Evolutionary conservation across 2,329 filamentous ascomycete species (phyloP), one percentile per base, ranked within the genome.

Genomic region (Phoma sp.): DNA sequence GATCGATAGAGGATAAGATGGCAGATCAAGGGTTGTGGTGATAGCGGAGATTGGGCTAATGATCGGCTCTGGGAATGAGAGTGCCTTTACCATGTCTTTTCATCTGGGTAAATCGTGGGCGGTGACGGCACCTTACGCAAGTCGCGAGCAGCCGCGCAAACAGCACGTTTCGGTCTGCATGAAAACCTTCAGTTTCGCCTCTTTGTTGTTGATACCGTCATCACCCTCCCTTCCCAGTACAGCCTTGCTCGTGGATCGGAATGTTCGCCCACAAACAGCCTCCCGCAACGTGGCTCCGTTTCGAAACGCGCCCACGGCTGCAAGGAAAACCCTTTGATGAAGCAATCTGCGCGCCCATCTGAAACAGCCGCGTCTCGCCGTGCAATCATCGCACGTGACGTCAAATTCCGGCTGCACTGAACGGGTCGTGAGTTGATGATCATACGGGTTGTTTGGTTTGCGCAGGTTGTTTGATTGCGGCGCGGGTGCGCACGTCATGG

Each of bases 21-120:
- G 48, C 21, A 30, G 50, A 52, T 51, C 29, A 37, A 36, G 56
- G 42, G 33, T 29, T 38, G 42, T 42, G 37, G 50, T 51, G 59
- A 61, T 57, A 61, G 48, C 59, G 56, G 59, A 59, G 36, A 59
- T 61, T 55, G 43, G 34, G 28, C 11, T 47, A 48, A 50, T 55
- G 51, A 59, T 56, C 29, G 33, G 17, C 51, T 33, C 43, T 18
- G 23, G 51, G 51, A 48, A 45, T 46, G 39, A 54, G 18, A 54
- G 45, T 49, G 34, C 6, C 28, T 43, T 49, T 17, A 25, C 10
- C 18, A 12, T 43, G 37, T 21, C 50, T 33, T 26, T 47, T 47
- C 43, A 47, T 47, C 42, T 53, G 12, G 14, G n/a, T 29, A 15
- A 10, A 20, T 11, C 33, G 36, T 47, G 39, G 38, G 7, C 33